Evolutionary conservation across 2,329 filamentous ascomycete genomes (phyloP), one percentile per base, ranked within the genome.

Genomic region (Fusarium graminum): DNA sequence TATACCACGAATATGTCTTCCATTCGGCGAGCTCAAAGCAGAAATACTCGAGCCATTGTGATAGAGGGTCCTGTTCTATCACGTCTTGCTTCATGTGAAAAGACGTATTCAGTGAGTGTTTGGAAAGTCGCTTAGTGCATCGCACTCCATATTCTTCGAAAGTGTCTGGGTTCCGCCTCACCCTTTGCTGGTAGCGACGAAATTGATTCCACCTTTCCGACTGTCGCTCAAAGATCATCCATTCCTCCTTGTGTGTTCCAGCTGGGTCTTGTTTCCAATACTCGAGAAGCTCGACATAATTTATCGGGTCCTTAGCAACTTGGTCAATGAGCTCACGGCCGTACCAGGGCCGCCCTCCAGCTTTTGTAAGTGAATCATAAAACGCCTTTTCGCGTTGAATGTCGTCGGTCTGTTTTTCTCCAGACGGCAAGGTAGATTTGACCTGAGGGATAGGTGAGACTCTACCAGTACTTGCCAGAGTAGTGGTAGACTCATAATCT

Each of bases 11-110:
- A 32, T 60, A 51, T 14, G 34, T 52, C 16, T 65, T 52, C 36
- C 55, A 58, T 40, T 56, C 53, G 7, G 46, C 49, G 40, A 72
- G 52, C 58, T 75, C 67, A 51, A 68, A 79, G 43, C 54, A 63
- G 19, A 79, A 65, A 53, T 76, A 80, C 63, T 81, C 79, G 50
- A 80, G 77, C 78, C 78, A 80, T 9, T 74, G 78, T 39, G 76
- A 73, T 29, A 79, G 49, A 39, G 71, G 62, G 51, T 78, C 73
- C 59, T 81, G 75, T 2, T 68, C 55, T 45, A 54, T 50, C 4
- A 62, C 67, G 51, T 77, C 72, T 42, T 74, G 34, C 49, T 74
- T 51, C 19, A 67, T 54, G 22, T 65, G 34, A 34, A 67, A 43
- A 11, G 43, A 39, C 11, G 43, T 40, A 17, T 28, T 22, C 12